These are phyloP conservation scores for Alternaria sp. DNA, from an alignment of 2,329 filamentous ascomycete genomes.

Conservation along the genomic window DNA sequence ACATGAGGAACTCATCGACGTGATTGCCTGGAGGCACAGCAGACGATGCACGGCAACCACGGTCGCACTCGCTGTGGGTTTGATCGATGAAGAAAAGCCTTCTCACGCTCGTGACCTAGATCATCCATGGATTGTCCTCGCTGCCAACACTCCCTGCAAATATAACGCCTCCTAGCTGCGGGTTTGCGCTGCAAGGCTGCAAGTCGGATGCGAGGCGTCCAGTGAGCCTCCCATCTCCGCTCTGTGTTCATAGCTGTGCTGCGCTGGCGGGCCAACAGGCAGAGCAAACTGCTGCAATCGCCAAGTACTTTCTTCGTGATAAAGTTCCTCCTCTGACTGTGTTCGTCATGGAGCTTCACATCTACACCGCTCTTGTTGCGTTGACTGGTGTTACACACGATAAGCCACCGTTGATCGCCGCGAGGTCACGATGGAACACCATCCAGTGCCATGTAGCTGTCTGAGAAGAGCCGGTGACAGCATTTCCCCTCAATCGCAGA, in stretches of 20 bases:
- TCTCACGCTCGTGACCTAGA: slow-evolving; percentile 19
- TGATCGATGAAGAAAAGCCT: slow-evolving; percentile 3
- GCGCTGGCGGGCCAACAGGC: slow-evolving; percentile 28
- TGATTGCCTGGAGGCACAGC: slow-evolving; percentile 5
- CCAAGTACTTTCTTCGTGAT: neutral
- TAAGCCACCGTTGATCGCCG: slow-evolving; percentile 10
- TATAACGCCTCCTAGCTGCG: slow-evolving; percentile 21
- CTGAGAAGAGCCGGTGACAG: neutral
- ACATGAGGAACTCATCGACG: neutral
- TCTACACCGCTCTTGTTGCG: slow-evolving; percentile 28
- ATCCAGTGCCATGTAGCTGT: neutral
- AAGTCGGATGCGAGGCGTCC: slow-evolving; percentile 19
- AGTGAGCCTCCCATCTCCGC: slow-evolving; percentile 10
- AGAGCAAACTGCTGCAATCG: slow-evolving; percentile 14
- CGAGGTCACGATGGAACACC: slow-evolving; percentile 5
- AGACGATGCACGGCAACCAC: slow-evolving; percentile 1
- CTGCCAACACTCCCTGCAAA: slow-evolving; percentile 25
- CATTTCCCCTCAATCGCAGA: neutral
- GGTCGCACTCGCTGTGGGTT: slow-evolving; percentile 7
- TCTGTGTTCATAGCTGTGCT: slow-evolving; percentile 28
- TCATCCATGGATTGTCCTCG: slow-evolving; percentile 20
- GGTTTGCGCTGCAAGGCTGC: slow-evolving; percentile 23
- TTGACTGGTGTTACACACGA: slow-evolving; percentile 21
- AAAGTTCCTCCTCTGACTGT: neutral
- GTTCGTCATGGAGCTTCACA: slow-evolving; percentile 15